A percentile compares a stretch with the other conserved stretches of the same genome.
phyloP scores from a whole-genome alignment of 1,139 yeast genomes.

The Kodamaea arcana region DNA sequence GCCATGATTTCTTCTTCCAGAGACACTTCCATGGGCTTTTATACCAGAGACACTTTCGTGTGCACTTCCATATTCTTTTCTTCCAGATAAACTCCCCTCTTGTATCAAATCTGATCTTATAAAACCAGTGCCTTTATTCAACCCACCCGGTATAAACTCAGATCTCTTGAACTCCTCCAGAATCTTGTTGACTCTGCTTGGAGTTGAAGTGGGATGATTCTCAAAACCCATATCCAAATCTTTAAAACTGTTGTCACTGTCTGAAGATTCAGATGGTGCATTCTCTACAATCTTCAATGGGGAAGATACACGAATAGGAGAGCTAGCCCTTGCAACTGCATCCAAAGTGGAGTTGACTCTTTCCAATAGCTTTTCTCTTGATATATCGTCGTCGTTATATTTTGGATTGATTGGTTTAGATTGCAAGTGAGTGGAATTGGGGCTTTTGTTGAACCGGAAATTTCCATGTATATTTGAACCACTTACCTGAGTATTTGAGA shows the following conservation, averaged over 20 bases:
- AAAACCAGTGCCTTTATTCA: no score
- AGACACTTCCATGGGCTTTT: no score
- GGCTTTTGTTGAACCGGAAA: no score
- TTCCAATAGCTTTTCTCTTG: conserved; percentile 14
- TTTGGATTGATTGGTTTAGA: neutral
- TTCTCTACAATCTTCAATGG: conserved; percentile 2
- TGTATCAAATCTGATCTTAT: no score
- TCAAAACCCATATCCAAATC: neutral
- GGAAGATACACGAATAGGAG: conserved; percentile 3
- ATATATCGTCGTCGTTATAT: conserved; percentile 6
- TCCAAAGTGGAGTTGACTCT: conserved; percentile 15
- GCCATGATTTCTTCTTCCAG: no score
- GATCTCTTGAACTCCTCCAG: no score
- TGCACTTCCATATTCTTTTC: no score
- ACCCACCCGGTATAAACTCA: no score
- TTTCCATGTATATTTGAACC: no score
- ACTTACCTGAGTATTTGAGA: no score
- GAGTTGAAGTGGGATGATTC: neutral
- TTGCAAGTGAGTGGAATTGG: neutral
- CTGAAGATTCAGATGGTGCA: conserved; percentile 3
- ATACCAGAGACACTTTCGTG: no score
- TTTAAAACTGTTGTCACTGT: conserved; percentile 9
- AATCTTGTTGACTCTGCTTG: neutral
- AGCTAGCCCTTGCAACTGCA: conserved; percentile 9
- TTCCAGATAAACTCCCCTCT: no score